Conservation (phyloP, 148 eudicot species). For the Polygonum aviculare region DNA sequence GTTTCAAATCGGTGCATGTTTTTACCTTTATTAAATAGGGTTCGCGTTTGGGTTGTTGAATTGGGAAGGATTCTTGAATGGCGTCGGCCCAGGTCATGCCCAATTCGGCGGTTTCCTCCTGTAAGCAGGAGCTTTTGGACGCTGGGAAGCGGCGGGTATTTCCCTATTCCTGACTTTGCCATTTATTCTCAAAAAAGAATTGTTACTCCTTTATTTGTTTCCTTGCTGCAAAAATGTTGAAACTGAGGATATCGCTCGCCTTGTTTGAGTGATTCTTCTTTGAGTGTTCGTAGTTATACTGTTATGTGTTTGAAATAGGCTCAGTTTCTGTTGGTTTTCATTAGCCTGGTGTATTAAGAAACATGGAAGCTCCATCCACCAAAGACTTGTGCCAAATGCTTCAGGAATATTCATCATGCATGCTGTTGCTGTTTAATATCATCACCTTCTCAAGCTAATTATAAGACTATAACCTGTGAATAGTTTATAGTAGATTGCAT, state of each 20-base stretch:
- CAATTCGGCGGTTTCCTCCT: conserved; percentile 23
- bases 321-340: not conserved
- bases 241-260: not conserved
- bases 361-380: not conserved
- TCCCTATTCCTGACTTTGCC: not conserved
- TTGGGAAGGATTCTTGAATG: conserved; percentile 27
- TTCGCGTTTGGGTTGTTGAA: conserved; percentile 7
- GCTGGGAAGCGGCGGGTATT: conserved; percentile 74
- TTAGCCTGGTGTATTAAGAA: not conserved
- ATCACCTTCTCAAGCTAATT: not conserved
- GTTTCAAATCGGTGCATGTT: not conserved
- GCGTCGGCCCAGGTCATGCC: conserved; percentile 56
- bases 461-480: not conserved
- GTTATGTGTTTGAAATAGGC: not conserved
- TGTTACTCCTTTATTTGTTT: not conserved
- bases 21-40: not conserved
- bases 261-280: not conserved
- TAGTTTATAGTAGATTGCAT: conserved; percentile 3
- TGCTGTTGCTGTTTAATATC: not conserved
- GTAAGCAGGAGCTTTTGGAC: conserved; percentile 64
- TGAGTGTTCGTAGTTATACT: no score
- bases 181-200: not conserved
- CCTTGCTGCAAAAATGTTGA: not conserved
- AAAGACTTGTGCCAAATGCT: not conserved
- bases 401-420: not conserved